Conservation (phyloP, 2,329 filamentous ascomycete genomes). For the Arthrobotrys megalospora region DNA sequence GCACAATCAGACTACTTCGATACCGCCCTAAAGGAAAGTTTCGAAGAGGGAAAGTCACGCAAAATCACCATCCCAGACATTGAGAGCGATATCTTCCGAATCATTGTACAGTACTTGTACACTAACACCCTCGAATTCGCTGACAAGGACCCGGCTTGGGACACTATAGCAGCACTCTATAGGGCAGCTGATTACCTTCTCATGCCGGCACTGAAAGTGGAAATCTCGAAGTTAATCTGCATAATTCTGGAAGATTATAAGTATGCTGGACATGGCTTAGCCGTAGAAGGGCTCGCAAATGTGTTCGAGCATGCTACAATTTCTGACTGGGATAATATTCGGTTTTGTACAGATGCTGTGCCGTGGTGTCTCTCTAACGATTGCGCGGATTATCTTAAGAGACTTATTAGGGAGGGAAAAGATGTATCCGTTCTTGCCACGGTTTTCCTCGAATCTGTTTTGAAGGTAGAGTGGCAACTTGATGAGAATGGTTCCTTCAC, state of each 20-base stretch:
- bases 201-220: background rate
- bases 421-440: background rate
- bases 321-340: slow-evolving; percentile 2
- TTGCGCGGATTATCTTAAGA: background rate
- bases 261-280: no score
- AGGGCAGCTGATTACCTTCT: background rate
- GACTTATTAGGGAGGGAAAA: background rate
- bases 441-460: no score
- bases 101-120: background rate
- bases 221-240: background rate
- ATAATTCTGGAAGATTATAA: no score
- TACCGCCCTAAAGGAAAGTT: slow-evolving; percentile 38
- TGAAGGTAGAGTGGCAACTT: no score
- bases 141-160: background rate
- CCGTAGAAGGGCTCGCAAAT: background rate
- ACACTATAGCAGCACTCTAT: background rate
- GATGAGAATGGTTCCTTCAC: no score
- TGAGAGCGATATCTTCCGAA: background rate
- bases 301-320: slow-evolving; percentile 6
- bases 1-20: slow-evolving; percentile 60
- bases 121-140: background rate
- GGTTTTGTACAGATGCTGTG: background rate
- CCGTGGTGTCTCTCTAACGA: no score
- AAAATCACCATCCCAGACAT: background rate
- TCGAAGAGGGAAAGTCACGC: background rate